Evolutionary conservation across 176 grass and related monocot species (phyloP).

Genomic region (Calamus simplicifolius): DNA sequence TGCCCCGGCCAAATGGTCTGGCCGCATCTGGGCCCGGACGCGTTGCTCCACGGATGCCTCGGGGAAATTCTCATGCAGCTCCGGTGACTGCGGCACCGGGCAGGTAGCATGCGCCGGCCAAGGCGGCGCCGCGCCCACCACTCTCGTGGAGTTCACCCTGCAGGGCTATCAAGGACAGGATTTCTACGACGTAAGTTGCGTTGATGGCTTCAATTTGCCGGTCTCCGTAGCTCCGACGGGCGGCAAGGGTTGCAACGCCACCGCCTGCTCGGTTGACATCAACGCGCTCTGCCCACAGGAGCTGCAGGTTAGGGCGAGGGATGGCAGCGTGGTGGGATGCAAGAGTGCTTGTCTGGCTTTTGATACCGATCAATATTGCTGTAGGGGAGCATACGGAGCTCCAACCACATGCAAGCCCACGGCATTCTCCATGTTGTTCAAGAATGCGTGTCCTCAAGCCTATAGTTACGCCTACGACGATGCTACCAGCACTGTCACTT

Average conservation of each 20-base stretch:
- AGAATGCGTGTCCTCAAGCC: too few species aligned
- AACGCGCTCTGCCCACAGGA: slow-evolving; percentile 37
- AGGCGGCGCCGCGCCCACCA: slow-evolving; percentile 35
- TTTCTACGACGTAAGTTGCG: slow-evolving; percentile 56
- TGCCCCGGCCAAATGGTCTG: slow-evolving; percentile 26
- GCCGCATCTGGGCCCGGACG: slow-evolving; percentile 44
- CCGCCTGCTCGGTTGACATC: slow-evolving; percentile 35
- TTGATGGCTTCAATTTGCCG: slow-evolving; percentile 63
- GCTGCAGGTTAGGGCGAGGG: slow-evolving; percentile 9
- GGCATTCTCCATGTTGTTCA: too few species aligned
- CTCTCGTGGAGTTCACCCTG: slow-evolving; percentile 47
- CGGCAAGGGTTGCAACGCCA: not conserved
- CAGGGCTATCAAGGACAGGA: slow-evolving; percentile 16
- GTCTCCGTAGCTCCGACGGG: slow-evolving; percentile 18
- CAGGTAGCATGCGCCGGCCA: slow-evolving; percentile 29
- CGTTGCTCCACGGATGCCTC: slow-evolving; percentile 19
- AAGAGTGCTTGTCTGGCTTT: slow-evolving; percentile 65
- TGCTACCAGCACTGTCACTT: too few species aligned
- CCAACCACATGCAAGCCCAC: too few species aligned
- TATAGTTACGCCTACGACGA: too few species aligned
- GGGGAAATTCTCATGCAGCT: slow-evolving; percentile 35
- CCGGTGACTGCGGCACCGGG: slow-evolving; percentile 46
- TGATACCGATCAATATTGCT: slow-evolving; percentile 39
- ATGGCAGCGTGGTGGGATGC: slow-evolving; percentile 19
- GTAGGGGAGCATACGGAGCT: not conserved